Evolutionary conservation across 768 basidiomycete genomes (phyloP).

Genomic region (Xerocomellus amylosporus): DNA sequence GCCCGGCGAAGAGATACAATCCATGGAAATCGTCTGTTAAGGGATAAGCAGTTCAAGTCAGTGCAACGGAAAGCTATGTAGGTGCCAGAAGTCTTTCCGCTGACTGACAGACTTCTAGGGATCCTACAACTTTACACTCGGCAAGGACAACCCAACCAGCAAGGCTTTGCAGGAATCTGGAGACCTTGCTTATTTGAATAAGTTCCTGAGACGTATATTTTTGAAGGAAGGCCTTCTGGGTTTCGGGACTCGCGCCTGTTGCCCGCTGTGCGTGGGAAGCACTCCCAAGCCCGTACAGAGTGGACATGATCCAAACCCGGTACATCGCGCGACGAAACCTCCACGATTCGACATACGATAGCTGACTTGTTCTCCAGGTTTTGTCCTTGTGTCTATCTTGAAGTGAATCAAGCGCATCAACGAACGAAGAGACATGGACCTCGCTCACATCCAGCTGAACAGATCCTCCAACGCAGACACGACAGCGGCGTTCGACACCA

Average conservation of each 20-base stretch:
- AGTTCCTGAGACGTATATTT: constrained; percentile 18
- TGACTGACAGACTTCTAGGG: constrained; percentile 13
- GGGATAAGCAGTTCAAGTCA: background rate
- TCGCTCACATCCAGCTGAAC: constrained; percentile 14
- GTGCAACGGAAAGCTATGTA: too few species aligned
- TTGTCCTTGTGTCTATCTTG: constrained; percentile 12
- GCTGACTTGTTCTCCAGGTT: constrained; percentile 4
- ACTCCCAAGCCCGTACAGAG: constrained; percentile 3
- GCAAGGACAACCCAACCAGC: constrained; percentile 8
- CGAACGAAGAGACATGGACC: background rate
- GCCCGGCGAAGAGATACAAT: constrained; percentile 18
- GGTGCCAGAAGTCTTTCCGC: background rate
- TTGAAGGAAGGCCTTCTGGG: constrained; percentile 12
- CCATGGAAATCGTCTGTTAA: constrained; percentile 12
- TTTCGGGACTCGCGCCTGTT: background rate
- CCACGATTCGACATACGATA: constrained; percentile 15
- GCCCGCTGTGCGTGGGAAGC: background rate
- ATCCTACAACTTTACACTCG: constrained; percentile 2
- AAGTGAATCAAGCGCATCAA: background rate
- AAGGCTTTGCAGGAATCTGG: constrained; percentile 3
- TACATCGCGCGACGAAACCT: constrained; percentile 15
- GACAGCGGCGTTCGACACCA: constrained; percentile 4
- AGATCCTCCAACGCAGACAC: constrained; percentile 17
- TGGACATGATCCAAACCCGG: constrained; percentile 9
- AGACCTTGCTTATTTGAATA: constrained; percentile 13